A percentile compares a stretch with the other conserved stretches of the same genome.
Conservation (phyloP, 257 asterid genomes). For the Solanum microdontum region DNA sequence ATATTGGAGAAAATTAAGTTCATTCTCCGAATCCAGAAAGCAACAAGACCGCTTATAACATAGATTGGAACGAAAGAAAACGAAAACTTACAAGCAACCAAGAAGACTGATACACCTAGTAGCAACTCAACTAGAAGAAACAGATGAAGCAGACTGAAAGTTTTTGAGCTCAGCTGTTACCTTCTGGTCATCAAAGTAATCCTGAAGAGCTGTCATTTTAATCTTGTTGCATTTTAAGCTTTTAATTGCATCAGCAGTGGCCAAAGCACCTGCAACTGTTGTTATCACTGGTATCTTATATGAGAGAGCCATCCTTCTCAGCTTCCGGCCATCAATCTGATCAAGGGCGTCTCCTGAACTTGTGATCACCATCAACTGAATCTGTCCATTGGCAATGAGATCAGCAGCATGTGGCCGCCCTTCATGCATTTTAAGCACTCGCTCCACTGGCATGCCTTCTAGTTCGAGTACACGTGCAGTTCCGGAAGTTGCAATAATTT, state of each 20-base stretch:
- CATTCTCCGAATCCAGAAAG: neutral
- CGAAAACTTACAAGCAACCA: neutral
- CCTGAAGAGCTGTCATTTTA: slow-evolving; percentile 90
- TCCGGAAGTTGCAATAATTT: slow-evolving; percentile 81
- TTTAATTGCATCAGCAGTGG: slow-evolving; percentile 87
- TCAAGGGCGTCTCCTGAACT: slow-evolving; percentile 79
- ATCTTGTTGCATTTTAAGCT: slow-evolving; percentile 70
- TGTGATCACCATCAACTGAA: slow-evolving; percentile 92
- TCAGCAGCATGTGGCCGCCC: slow-evolving; percentile 93
- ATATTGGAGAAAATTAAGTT: neutral
- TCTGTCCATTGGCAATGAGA: slow-evolving; percentile 75
- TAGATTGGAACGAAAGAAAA: neutral
- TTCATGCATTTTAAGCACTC: slow-evolving; percentile 89
- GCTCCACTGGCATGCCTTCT: slow-evolving; percentile 59
- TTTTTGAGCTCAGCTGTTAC: slow-evolving; percentile 14
- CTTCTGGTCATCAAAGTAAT: slow-evolving; percentile 39
- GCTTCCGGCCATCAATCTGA: slow-evolving; percentile 78
- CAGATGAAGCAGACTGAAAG: slow-evolving; percentile 38
- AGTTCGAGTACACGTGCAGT: slow-evolving; percentile 74
- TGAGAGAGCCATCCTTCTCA: slow-evolving; percentile 88
- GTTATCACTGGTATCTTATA: slow-evolving; percentile 93
- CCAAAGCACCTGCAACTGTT: slow-evolving; percentile 92
- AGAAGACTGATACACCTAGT: neutral
- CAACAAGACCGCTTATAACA: neutral
- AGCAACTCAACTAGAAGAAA: slow-evolving; percentile 17